Percentiles rank a stretch among this genome's conserved stretches.
phyloP scores from a whole-genome alignment of 345 rosid species.

The Capsella bursapastoris region DNA sequence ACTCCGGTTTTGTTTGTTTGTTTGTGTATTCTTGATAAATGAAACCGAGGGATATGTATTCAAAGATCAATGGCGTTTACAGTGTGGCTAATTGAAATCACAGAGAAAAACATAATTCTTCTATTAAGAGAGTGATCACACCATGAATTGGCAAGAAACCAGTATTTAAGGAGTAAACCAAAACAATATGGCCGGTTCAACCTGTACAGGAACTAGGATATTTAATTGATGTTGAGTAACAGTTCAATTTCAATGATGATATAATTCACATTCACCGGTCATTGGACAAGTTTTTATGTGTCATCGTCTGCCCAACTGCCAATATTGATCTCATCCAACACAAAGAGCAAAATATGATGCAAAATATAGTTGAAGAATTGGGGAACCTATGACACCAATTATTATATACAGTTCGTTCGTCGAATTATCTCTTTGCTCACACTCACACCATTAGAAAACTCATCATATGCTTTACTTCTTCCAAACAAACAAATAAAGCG shows the following conservation, averaged over 20 bases:
- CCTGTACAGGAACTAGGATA: slow-evolving; percentile 6
- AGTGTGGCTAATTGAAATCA: not conserved
- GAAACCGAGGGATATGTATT: not conserved
- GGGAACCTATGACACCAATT: slow-evolving; percentile 35
- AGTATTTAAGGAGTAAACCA: slow-evolving; percentile 17
- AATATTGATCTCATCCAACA: slow-evolving; percentile 43
- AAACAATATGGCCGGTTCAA: slow-evolving; percentile 9
- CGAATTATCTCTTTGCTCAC: slow-evolving; percentile 13
- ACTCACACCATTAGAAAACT: not conserved
- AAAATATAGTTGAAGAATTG: slow-evolving; percentile 39
- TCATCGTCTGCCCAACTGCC: slow-evolving; percentile 34
- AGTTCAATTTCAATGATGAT: slow-evolving; percentile 31
- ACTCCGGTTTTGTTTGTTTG: not conserved
- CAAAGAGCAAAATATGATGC: slow-evolving; percentile 27
- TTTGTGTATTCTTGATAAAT: not conserved
- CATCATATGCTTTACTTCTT: too few species aligned
- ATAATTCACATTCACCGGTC: slow-evolving; percentile 10
- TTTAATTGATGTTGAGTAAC: slow-evolving; percentile 22
- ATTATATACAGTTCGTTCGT: slow-evolving; percentile 2
- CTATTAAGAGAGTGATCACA: not conserved
- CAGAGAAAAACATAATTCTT: not conserved
- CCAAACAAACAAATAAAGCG: too few species aligned
- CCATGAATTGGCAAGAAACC: slow-evolving; percentile 9
- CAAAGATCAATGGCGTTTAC: not conserved
- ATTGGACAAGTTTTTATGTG: not conserved